Conservation (phyloP, 1,284 basidiomycete species). For the Sporisorium exsertum region DNA sequence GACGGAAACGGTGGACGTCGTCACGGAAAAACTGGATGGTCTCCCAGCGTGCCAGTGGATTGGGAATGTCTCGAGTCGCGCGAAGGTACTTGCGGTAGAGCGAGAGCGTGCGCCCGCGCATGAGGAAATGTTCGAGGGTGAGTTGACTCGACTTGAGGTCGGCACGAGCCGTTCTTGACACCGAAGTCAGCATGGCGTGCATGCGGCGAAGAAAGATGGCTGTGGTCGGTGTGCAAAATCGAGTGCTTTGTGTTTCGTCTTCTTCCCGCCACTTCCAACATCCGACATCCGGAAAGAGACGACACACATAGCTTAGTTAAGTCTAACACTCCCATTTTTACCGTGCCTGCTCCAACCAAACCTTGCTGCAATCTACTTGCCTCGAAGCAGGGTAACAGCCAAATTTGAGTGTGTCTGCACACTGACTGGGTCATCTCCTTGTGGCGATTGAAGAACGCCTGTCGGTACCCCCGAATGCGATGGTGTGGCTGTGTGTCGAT, state of each 20-base stretch:
- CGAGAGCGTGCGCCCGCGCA: slow-evolving; percentile 44
- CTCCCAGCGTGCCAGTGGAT: slow-evolving; percentile 58
- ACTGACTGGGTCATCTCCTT: neutral
- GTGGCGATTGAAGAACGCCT: neutral
- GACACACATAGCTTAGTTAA: neutral
- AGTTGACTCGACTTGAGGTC: slow-evolving; percentile 44
- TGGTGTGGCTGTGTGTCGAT: neutral
- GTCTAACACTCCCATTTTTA: neutral
- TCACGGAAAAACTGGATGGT: slow-evolving; percentile 57
- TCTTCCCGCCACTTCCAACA: slow-evolving; percentile 18
- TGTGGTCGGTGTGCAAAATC: neutral
- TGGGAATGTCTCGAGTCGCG: slow-evolving; percentile 58
- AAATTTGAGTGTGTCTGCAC: neutral
- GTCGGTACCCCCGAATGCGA: neutral
- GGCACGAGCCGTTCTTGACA: slow-evolving; percentile 25
- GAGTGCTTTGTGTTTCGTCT: neutral
- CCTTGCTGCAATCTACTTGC: too few relatives aligned
- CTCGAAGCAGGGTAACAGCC: too few relatives aligned
- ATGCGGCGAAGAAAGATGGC: neutral
- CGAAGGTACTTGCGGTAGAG: slow-evolving; percentile 59
- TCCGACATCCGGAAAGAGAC: slow-evolving; percentile 16
- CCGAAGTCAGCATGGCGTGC: slow-evolving; percentile 15
- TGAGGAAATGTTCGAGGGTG: slow-evolving; percentile 56
- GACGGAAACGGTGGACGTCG: slow-evolving; percentile 40
- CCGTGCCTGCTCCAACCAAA: neutral